A percentile compares a stretch with the other conserved stretches of the same genome.
Conservation (phyloP, 129 eudicot species). For the Ambrosia artemisiifolia region DNA sequence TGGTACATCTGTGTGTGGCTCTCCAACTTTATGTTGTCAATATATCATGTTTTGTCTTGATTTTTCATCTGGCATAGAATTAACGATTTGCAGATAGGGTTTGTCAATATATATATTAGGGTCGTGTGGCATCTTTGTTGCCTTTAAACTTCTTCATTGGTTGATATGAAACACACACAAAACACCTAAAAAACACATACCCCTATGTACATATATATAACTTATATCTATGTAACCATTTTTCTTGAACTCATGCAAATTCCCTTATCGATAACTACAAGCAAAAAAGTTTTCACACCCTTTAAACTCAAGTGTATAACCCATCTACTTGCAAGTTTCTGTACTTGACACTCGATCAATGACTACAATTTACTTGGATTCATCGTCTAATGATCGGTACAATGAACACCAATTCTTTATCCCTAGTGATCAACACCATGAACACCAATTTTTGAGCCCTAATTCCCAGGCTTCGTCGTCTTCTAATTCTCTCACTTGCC, state of each 20-base stretch:
- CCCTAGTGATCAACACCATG: slow-evolving; percentile 30
- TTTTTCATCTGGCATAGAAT: slow-evolving; percentile 32
- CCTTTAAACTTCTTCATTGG: slow-evolving; percentile 42
- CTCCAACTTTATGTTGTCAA: slow-evolving; percentile 30
- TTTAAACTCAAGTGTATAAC: slow-evolving; percentile 23
- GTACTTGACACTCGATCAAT: slow-evolving; percentile 21
- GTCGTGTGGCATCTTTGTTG: slow-evolving; percentile 47
- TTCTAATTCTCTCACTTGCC: slow-evolving; percentile 42
- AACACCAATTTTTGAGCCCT: slow-evolving; percentile 33
- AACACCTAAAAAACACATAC: background rate
- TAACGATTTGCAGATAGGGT: slow-evolving; percentile 39
- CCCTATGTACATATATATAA: slow-evolving; percentile 15
- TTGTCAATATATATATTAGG: slow-evolving; percentile 37
- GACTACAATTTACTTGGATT: slow-evolving; percentile 45
- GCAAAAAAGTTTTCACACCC: slow-evolving; percentile 30
- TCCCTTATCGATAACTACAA: slow-evolving; percentile 21
- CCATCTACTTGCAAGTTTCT: slow-evolving; percentile 19
- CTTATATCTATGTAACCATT: slow-evolving; percentile 18
- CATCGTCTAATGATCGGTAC: slow-evolving; percentile 38
- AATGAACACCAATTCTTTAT: slow-evolving; percentile 33
- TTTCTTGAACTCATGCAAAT: slow-evolving; percentile 63
- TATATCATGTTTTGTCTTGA: slow-evolving; percentile 19
- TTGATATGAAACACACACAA: slow-evolving; percentile 26
- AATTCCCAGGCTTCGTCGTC: slow-evolving; percentile 45
- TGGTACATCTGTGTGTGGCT: slow-evolving; percentile 38